Evolutionary conservation across 129 eudicot genomes (phyloP).

Genomic region (Flaveria ramosissima): DNA sequence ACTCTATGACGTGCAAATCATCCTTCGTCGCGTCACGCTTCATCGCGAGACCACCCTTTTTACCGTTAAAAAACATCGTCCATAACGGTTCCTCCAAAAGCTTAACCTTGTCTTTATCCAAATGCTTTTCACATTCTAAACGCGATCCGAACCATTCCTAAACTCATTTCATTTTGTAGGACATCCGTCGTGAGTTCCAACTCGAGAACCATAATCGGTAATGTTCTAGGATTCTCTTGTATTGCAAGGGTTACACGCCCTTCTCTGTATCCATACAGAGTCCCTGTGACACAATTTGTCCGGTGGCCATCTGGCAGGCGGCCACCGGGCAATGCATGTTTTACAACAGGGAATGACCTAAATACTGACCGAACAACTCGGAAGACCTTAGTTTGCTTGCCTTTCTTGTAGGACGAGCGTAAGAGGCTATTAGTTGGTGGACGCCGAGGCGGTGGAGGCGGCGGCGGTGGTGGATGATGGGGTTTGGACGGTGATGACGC

Average conservation of each 20-base stretch:
- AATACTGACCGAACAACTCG: conserved; percentile 55
- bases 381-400: conserved; percentile 38
- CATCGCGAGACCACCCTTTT: conserved; percentile 57
- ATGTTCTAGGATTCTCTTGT: conserved; percentile 65
- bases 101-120: conserved; percentile 49
- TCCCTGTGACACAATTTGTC: conserved; percentile 44
- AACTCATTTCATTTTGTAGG: conserved; percentile 62
- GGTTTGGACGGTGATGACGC: no score
- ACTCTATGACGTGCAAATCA: conserved; percentile 66
- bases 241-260: conserved; percentile 58
- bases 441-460: conserved; percentile 20
- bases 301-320: conserved; percentile 39
- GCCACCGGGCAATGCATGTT: conserved; percentile 56
- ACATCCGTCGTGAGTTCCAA: conserved; percentile 60
- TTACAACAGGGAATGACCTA: conserved; percentile 58
- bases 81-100: conserved; percentile 71
- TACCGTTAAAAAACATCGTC: conserved; percentile 76
- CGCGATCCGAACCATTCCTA: conserved; percentile 73
- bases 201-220: conserved; percentile 61
- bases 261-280: conserved; percentile 61
- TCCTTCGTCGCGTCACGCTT: conserved; percentile 61
- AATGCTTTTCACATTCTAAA: conserved; percentile 67
- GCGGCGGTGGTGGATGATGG: conserved; percentile 23
- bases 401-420: conserved; percentile 46
- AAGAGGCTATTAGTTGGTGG: conserved; percentile 33